phyloP scores from a whole-genome alignment of 75 land plant genomes.

The Pseudotsuga menziesii region DNA sequence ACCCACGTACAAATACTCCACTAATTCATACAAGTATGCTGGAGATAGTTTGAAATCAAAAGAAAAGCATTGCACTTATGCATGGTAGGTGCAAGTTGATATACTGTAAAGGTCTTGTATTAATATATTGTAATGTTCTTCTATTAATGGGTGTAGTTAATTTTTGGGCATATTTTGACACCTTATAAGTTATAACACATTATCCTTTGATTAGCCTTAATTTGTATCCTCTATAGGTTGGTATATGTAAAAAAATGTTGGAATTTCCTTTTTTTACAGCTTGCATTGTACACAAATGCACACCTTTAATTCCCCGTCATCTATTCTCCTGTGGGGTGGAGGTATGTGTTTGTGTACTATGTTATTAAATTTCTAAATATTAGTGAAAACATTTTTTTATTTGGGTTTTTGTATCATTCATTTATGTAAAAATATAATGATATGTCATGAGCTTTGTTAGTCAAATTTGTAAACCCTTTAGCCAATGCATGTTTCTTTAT shows the following conservation, averaged over 20 bases:
- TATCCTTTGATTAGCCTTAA: neutral
- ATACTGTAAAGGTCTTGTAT: neutral
- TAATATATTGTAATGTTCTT: neutral
- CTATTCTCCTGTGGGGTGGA: too few relatives aligned
- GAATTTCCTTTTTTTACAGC: neutral
- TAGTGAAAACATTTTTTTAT: too few relatives aligned
- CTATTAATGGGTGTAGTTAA: neutral
- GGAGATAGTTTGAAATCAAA: constrained; percentile 52
- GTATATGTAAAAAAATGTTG: neutral
- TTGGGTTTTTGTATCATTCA: too few relatives aligned
- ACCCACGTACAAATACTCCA: constrained; percentile 72
- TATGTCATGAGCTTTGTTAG: neutral
- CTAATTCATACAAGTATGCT: constrained; percentile 56
- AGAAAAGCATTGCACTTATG: constrained; percentile 71
- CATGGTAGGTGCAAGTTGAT: constrained; percentile 44
- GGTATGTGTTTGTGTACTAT: too few relatives aligned
- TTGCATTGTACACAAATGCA: too few relatives aligned
- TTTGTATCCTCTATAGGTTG: neutral
- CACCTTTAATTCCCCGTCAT: too few relatives aligned
- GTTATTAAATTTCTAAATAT: too few relatives aligned
- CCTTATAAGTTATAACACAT: neutral
- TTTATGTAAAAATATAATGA: too few relatives aligned
- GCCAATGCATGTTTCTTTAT: too few relatives aligned
- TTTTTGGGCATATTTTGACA: neutral
- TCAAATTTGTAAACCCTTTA: too few relatives aligned